Evolutionary conservation across 2,329 filamentous ascomycete species (phyloP).

Genomic region (Colletotrichum viniferum): DNA sequence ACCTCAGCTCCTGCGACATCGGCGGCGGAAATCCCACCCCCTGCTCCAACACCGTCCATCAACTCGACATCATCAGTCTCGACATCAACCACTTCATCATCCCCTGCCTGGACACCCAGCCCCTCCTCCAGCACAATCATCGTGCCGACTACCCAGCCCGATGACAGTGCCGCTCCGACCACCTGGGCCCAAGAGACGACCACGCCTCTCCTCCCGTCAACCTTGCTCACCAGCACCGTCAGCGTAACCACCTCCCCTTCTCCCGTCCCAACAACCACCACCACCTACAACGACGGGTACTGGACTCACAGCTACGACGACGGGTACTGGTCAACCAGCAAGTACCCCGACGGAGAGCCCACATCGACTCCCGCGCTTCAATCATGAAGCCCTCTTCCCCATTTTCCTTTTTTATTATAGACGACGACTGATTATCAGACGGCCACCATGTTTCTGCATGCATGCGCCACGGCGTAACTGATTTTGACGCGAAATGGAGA

Average conservation of each 20-base stretch:
- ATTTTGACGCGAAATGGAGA: not conserved
- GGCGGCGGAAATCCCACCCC: not conserved
- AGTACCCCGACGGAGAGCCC: conserved; percentile 48
- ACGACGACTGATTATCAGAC: not conserved
- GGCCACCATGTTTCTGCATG: not conserved
- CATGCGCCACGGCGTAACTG: not conserved
- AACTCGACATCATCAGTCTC: not conserved
- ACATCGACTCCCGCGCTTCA: conserved; percentile 30
- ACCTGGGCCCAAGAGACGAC: conserved; percentile 17
- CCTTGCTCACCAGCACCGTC: conserved; percentile 22
- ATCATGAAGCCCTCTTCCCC: not conserved
- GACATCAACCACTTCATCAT: not conserved
- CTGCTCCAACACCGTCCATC: not conserved
- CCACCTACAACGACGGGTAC: conserved; percentile 43
- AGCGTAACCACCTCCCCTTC: conserved; percentile 18
- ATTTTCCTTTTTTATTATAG: not conserved
- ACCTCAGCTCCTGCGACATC: not conserved
- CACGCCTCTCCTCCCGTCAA: conserved; percentile 6
- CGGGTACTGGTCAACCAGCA: conserved; percentile 49
- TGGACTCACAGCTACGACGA: conserved; percentile 45
- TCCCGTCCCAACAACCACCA: conserved; percentile 24
- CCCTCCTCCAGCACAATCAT: not conserved
- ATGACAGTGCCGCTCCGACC: conserved; percentile 22
- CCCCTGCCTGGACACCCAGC: not conserved
- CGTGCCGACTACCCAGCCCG: not conserved